Conservation (phyloP, 2,329 filamentous ascomycete genomes). For the Gliomastix tumulicola region DNA sequence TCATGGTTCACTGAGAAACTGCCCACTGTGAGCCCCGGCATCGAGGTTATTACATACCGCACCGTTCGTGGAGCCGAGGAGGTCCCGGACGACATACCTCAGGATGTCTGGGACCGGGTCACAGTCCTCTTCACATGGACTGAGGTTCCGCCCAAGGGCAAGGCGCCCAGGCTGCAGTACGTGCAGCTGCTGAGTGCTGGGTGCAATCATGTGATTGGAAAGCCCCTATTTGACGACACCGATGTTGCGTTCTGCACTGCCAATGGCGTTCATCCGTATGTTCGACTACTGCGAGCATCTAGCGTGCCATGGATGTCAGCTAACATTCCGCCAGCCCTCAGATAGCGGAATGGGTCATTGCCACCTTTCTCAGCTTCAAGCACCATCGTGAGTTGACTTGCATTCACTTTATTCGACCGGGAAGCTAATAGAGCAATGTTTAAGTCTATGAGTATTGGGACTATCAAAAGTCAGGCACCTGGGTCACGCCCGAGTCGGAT, state of each 20-base stretch:
- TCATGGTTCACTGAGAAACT: too few species aligned
- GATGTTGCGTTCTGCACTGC: slow-evolving; percentile 45
- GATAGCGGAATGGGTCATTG: slow-evolving; percentile 50
- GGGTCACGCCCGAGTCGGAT: slow-evolving; percentile 25
- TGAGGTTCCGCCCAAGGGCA: slow-evolving; percentile 30
- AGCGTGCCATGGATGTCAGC: rapidly evolving
- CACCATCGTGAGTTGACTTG: slow-evolving; percentile 32
- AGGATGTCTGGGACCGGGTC: slow-evolving; percentile 35
- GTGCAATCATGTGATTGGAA: slow-evolving; percentile 38
- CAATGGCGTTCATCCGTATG: slow-evolving; percentile 50
- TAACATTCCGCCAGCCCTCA: slow-evolving; percentile 33
- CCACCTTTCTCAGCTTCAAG: slow-evolving; percentile 41
- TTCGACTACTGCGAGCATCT: too few species aligned
- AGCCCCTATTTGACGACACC: slow-evolving; percentile 41
- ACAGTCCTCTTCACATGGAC: slow-evolving; percentile 40
- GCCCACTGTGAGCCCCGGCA: too few species aligned
- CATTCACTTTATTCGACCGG: too few species aligned
- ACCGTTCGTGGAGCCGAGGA: too few species aligned
- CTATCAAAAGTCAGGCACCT: slow-evolving; percentile 31
- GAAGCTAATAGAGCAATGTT: too few species aligned
- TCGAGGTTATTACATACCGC: too few species aligned
- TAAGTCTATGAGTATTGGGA: slow-evolving; percentile 37
- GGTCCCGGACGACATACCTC: background rate
- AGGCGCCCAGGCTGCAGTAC: slow-evolving; percentile 40
- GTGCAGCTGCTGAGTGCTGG: slow-evolving; percentile 50